Percentiles rank a stretch among this genome's conserved stretches.
Evolutionary conservation across 257 asterid species (phyloP).

Genomic region (Solanum rostratum): DNA sequence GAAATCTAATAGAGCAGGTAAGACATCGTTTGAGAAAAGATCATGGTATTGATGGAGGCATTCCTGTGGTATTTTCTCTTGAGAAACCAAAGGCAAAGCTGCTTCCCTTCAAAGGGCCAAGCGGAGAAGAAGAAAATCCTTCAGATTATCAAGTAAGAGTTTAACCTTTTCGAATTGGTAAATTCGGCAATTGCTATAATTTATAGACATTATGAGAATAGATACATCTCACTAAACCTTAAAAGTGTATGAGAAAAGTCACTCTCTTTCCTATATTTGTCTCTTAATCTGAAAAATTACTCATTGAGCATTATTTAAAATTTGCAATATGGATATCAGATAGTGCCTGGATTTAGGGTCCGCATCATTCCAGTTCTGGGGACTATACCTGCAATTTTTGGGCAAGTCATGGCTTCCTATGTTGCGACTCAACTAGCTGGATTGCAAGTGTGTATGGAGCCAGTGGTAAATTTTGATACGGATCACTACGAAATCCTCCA

Average conservation of each 20-base stretch:
- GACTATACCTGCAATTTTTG: constrained; percentile 94
- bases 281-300: not conserved
- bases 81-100: constrained; percentile 94
- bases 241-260: not conserved
- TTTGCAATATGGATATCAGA: constrained; percentile 33
- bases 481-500: constrained; percentile 80
- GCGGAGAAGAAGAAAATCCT: constrained; percentile 89
- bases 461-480: constrained; percentile 71
- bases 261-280: not conserved
- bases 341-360: constrained; percentile 95
- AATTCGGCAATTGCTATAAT: not conserved
- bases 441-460: constrained; percentile 76
- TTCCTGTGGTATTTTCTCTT: constrained; percentile 87
- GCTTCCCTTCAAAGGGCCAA: constrained; percentile 85
- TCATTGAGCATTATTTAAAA: not conserved
- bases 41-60: constrained; percentile 90
- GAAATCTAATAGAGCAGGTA: constrained; percentile 40
- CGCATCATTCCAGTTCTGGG: constrained; percentile 97
- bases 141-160: constrained; percentile 88
- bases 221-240: not conserved
- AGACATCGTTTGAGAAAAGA: constrained; percentile 79
- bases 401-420: constrained; percentile 96
- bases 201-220: not conserved
- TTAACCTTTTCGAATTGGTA: not conserved
- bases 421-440: constrained; percentile 71